Conservation (phyloP, 2,329 filamentous ascomycete genomes). For the Hypoxylon sp. region DNA sequence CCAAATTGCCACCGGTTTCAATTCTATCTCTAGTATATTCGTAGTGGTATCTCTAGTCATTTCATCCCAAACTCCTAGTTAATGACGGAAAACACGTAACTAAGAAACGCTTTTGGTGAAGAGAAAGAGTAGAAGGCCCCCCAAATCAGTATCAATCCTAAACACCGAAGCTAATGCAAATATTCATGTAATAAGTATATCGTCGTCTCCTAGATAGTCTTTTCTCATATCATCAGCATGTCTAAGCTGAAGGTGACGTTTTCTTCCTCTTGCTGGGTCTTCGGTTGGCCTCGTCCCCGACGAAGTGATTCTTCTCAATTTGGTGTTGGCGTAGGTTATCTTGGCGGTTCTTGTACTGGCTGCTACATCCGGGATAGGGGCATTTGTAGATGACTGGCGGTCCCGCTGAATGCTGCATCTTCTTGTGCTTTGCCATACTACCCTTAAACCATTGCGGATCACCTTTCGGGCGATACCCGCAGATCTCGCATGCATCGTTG, state of each 20-base stretch:
- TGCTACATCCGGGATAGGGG: constrained; percentile 67
- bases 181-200: constrained; percentile 16
- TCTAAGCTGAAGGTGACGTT: constrained; percentile 40
- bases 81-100: constrained; percentile 9
- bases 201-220: constrained; percentile 7
- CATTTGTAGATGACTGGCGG: constrained; percentile 68
- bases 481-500: constrained; percentile 64
- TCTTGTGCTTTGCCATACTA: constrained; percentile 72
- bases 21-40: constrained; percentile 40
- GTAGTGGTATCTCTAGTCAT: constrained; percentile 42
- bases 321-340: constrained; percentile 71
- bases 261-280: constrained; percentile 66
- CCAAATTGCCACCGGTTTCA: constrained; percentile 15
- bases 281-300: constrained; percentile 57
- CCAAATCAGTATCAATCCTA: constrained; percentile 14
- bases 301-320: constrained; percentile 69
- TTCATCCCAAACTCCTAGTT: constrained; percentile 26
- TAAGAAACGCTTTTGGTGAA: constrained; percentile 19
- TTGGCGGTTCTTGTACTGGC: constrained; percentile 68
- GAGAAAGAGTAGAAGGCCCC: constrained; percentile 20
- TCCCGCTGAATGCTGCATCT: constrained; percentile 65
- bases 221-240: not conserved
- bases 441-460: constrained; percentile 72
- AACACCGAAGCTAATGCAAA: constrained; percentile 40
- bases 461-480: constrained; percentile 69